phyloP scores from a whole-genome alignment of 1,284 basidiomycete genomes.

The Trametes sp. region DNA sequence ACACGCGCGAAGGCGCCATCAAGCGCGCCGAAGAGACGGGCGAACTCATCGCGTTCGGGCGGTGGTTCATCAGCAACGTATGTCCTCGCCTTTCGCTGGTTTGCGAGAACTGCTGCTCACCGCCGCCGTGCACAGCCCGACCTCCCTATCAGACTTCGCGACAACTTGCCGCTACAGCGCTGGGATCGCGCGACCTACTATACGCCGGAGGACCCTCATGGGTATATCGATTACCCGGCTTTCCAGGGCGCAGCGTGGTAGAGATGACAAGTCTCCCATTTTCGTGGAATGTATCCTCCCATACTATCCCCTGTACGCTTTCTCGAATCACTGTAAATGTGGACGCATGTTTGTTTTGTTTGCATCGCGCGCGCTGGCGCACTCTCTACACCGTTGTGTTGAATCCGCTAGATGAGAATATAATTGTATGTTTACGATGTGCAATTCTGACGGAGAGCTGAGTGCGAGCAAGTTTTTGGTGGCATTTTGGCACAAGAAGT shows the following conservation, averaged over 20 bases:
- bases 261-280: too few species aligned
- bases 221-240: slow-evolving; percentile 44
- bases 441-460: too few species aligned
- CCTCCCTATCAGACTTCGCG: slow-evolving; percentile 48
- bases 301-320: too few species aligned
- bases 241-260: neutral
- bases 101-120: neutral
- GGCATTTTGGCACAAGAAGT: too few species aligned
- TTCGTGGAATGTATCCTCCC: too few species aligned
- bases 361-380: too few species aligned
- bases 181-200: slow-evolving; percentile 39
- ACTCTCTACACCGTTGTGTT: too few species aligned
- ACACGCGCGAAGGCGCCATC: slow-evolving; percentile 36
- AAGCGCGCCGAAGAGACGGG: slow-evolving; percentile 40
- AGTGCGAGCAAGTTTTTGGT: too few species aligned
- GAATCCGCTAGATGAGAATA: too few species aligned
- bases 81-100: slow-evolving; percentile 20
- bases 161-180: slow-evolving; percentile 37
- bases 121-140: slow-evolving; percentile 49
- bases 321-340: too few species aligned
- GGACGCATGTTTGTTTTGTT: too few species aligned
- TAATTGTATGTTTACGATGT: too few species aligned
- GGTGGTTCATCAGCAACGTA: slow-evolving; percentile 55
- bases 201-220: slow-evolving; percentile 32
- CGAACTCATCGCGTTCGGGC: slow-evolving; percentile 54